phyloP scores from a whole-genome alignment of 2,329 filamentous ascomycete genomes.

The Aspergillus fructus region DNA sequence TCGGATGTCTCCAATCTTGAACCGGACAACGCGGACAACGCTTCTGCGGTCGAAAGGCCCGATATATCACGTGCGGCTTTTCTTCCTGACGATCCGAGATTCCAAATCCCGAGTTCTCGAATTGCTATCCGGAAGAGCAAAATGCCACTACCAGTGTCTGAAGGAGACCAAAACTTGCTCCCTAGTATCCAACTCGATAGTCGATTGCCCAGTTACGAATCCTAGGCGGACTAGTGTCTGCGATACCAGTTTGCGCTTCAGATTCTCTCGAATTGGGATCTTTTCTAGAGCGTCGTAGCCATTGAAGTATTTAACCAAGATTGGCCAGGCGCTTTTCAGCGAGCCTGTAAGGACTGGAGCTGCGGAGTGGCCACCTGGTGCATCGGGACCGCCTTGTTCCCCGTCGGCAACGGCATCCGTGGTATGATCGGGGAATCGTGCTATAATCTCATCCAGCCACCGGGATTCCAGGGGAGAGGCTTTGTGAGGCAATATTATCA shows the following conservation, averaged over 20 bases:
- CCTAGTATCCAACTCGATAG: conserved; percentile 30
- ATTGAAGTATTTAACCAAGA: conserved; percentile 83
- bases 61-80: conserved; percentile 12
- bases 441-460: conserved; percentile 56
- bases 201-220: conserved; percentile 53
- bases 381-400: conserved; percentile 15
- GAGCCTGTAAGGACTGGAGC: conserved; percentile 27
- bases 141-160: conserved; percentile 62
- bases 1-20: conserved; percentile 13
- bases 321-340: conserved; percentile 66
- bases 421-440: conserved; percentile 34
- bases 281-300: conserved; percentile 81
- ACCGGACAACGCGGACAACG: neutral
- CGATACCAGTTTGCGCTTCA: conserved; percentile 72
- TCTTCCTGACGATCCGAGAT: neutral
- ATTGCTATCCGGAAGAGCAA: neutral
- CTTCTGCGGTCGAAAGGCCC: conserved; percentile 10
- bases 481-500: conserved; percentile 76
- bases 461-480: conserved; percentile 75
- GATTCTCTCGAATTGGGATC: conserved; percentile 77
- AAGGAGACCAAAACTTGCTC: conserved; percentile 58
- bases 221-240: conserved; percentile 63
- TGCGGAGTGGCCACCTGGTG: conserved; percentile 20
- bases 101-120: neutral
- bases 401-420: conserved; percentile 10